Percentiles rank a stretch among this genome's conserved stretches.
Evolutionary conservation across 176 grass and related monocot species (phyloP).

Genomic region (Urochloa ruziziensis): DNA sequence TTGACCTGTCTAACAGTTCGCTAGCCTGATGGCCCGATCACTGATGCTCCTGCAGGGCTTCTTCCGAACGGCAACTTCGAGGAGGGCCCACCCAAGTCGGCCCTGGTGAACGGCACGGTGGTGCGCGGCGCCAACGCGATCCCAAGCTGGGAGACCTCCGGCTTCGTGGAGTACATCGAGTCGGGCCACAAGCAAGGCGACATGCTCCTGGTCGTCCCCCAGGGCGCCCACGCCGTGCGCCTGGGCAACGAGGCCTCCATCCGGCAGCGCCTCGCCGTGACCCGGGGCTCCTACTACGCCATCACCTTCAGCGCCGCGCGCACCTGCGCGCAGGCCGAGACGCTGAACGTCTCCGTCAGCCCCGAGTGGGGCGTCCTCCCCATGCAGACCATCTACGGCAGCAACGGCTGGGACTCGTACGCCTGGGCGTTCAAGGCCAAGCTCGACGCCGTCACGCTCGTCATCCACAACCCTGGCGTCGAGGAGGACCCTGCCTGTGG

Average conservation of each 20-base stretch:
- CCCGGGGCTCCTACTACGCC: slow-evolving; percentile 64
- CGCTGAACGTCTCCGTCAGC: slow-evolving; percentile 77
- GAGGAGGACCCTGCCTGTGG: slow-evolving; percentile 93
- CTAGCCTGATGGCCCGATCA: neutral
- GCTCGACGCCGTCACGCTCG: slow-evolving; percentile 44
- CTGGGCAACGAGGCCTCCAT: slow-evolving; percentile 90
- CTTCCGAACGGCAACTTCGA: slow-evolving; percentile 92
- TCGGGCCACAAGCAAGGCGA: slow-evolving; percentile 93
- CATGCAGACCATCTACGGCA: slow-evolving; percentile 91
- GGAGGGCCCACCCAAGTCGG: slow-evolving; percentile 46
- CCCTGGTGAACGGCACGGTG: slow-evolving; percentile 73
- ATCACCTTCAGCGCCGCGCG: slow-evolving; percentile 90
- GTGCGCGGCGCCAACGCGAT: slow-evolving; percentile 49
- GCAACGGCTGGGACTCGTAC: slow-evolving; percentile 93
- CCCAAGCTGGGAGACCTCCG: slow-evolving; percentile 64
- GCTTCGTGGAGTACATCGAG: slow-evolving; percentile 92
- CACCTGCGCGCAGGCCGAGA: slow-evolving; percentile 84
- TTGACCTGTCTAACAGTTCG: no score
- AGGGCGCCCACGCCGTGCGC: slow-evolving; percentile 80
- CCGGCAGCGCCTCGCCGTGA: slow-evolving; percentile 57
- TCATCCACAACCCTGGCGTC: slow-evolving; percentile 82
- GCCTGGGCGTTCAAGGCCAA: slow-evolving; percentile 82
- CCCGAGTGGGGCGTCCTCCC: slow-evolving; percentile 77
- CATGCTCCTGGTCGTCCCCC: slow-evolving; percentile 89
- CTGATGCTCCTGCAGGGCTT: slow-evolving; percentile 41